These are phyloP conservation scores for Wallacemonas collosoma DNA, from an alignment of 208 protist species.

Conservation along the genomic window DNA sequence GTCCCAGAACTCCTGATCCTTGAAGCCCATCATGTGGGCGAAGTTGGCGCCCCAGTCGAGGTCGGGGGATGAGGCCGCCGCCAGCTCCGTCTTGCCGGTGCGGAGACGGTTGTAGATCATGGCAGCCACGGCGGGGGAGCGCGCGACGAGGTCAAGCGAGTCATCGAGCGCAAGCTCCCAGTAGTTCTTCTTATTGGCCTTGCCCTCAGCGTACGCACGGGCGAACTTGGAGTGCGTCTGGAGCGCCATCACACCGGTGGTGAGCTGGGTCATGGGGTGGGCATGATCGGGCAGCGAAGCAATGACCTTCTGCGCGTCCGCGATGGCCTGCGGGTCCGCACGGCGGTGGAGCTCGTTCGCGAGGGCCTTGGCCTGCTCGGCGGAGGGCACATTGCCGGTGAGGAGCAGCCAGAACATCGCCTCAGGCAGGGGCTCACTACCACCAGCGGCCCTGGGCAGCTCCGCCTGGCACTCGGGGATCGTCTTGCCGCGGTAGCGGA, in stretches of 20 bases:
- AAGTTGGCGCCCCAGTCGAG: conserved; percentile 97
- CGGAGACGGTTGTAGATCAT: conserved; percentile 92
- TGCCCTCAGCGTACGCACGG: conserved; percentile 85
- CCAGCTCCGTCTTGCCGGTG: conserved; percentile 52
- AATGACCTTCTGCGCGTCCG: conserved; percentile 82
- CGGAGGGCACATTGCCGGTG: conserved; percentile 95
- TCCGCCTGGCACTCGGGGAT: conserved; percentile 95
- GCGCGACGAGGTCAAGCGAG: conserved; percentile 91
- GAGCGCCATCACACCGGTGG: conserved; percentile 84
- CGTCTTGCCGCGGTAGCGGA: conserved; percentile 96
- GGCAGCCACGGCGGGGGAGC: conserved; percentile 86
- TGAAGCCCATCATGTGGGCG: conserved; percentile 93
- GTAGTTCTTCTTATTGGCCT: conserved; percentile 94
- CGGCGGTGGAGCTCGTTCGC: conserved; percentile 86
- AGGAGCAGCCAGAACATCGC: conserved; percentile 97
- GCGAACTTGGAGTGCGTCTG: conserved; percentile 95
- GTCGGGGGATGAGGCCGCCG: conserved; percentile 37
- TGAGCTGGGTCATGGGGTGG: conserved; percentile 97
- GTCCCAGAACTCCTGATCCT: conserved; percentile 92
- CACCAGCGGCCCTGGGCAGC: conserved; percentile 87
- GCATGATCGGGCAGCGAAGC: conserved; percentile 88
- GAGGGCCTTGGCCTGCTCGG: conserved; percentile 68
- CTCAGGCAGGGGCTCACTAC: conserved; percentile 94
- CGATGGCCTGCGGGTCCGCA: conserved; percentile 55
- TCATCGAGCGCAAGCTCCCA: conserved; percentile 97